Evolutionary conservation across 805 yeast genomes (phyloP), one percentile per base, ranked within the genome.

Genomic region (Lachancea dasiensis): DNA sequence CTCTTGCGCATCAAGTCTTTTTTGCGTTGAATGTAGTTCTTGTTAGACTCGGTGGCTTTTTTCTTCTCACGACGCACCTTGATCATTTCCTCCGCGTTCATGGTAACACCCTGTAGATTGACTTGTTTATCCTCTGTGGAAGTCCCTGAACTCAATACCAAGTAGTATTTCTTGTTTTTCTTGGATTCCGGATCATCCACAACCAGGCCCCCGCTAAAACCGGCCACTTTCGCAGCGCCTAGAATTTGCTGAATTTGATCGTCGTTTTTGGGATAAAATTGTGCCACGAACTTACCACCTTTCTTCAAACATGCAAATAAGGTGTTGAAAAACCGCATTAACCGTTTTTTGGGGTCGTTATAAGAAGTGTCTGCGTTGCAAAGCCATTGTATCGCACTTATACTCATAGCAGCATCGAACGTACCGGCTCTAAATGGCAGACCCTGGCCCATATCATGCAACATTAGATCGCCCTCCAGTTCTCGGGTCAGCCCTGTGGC

Each of bases 221-320:
- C 98, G 0, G 97, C 81, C 5, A 83, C 79, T 61, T 87, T 90
- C 7, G 98, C 97, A 17, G 95, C 84, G 27, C 72, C 71, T 38
- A 85, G 66, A 21, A 92, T 86, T 33, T 76, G 72, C 43, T 85
- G 82, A 7, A 80, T 78, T 61, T 92, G 97, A 22, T 70, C 73
- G 47, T 92, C 96, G 61, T 87, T 84, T 59, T 79, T 77, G 8
- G 98, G 98, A 63, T 92, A 92, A 58, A 90, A 92, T 63, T 92
- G 98, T 15, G 95, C 96, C 19, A 86, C 96, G 48, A 90, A 95
- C 63, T 92, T 92, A 5, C 98, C 98, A 34, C 98, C 98, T 57
- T 95, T 75, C 55, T 76, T 81, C 61, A 92, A 69, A 24, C 86
- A 69, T 0, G 95, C 86, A 61, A 85, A 92, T 36, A 92, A 67